Evolutionary conservation across 208 protist species (phyloP), one percentile per base, ranked within the genome.

Genomic region (Herpetomonas samuelpessoai): DNA sequence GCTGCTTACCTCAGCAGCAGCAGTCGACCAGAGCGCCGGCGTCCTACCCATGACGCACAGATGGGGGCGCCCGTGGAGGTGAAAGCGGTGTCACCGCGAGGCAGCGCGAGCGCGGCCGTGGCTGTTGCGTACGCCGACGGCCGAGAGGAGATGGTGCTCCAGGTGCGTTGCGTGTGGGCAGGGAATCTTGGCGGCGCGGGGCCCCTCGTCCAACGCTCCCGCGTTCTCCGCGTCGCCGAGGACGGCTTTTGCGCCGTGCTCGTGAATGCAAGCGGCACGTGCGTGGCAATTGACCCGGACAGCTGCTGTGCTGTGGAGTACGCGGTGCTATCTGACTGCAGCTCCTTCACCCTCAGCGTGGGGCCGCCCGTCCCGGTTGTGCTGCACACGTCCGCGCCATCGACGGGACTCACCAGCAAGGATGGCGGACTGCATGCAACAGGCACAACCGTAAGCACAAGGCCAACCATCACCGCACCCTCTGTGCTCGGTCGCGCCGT

Each of bases 291-390:
- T 26, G 74, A 91, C 59, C 55, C 74, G 24, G 69, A 71, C 57
- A 73, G 53, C 39, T 47, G 61, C 27, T 59, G 62, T 16, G 64
- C 71, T 3, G 75, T 89, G 48, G 71, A 84, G 74, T 92, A 78
- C 62, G 62, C 51, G 38, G 76, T 92, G 19, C 80, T 74, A 64
- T 58, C 76, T 18, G 85, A 91, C 62, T 86, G 76, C 72, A 82
- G 74, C 53, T 83, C 80, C 47, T 95, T 92, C 71, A 86, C 85
- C 12, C 57, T 92, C 7, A 78, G 84, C 62, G 67, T 61, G 0
- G 76, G 65, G 14, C 65, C 56, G 4, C 65, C 66, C 3, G 70
- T 67, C 16, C 27, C 26, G 3, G 52, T 38, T n/a, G 19, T 50
- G n/a, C n/a, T 25, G 22, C 30, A 26, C 22, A 18, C 45, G 9